phyloP scores from a whole-genome alignment of 192 early-diverging fungal genomes.

The Cladochytrium replicatum region DNA sequence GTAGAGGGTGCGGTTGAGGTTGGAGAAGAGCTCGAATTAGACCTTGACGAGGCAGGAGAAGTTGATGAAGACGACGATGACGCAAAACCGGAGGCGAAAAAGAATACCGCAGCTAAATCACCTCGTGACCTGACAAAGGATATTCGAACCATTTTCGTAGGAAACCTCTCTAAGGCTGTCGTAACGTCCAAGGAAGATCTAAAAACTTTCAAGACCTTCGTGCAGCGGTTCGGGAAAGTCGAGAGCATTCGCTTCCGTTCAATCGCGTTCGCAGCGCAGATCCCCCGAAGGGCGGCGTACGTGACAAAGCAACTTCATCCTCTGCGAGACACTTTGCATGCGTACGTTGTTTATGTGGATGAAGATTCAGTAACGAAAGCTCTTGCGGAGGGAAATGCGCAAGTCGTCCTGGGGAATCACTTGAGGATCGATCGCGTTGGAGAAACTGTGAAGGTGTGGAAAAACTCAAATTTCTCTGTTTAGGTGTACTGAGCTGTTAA shows the following conservation, averaged over 20 bases:
- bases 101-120: slow-evolving; percentile 22
- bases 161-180: slow-evolving; percentile 68
- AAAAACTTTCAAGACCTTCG: slow-evolving; percentile 59
- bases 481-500: background rate
- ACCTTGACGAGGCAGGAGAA: slow-evolving; percentile 31
- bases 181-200: slow-evolving; percentile 32
- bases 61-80: slow-evolving; percentile 19
- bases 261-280: slow-evolving; percentile 54
- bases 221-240: slow-evolving; percentile 58
- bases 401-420: slow-evolving; percentile 74
- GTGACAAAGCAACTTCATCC: slow-evolving; percentile 76
- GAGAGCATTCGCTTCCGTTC: slow-evolving; percentile 87
- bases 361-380: slow-evolving; percentile 53
- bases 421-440: slow-evolving; percentile 64
- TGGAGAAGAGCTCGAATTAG: slow-evolving; percentile 14
- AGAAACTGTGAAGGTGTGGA: background rate
- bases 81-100: slow-evolving; percentile 20
- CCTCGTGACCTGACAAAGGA: slow-evolving; percentile 3
- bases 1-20: slow-evolving; percentile 7
- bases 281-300: slow-evolving; percentile 75
- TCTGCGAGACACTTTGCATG: slow-evolving; percentile 73
- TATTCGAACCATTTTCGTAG: slow-evolving; percentile 81
- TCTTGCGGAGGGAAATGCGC: slow-evolving; percentile 59
- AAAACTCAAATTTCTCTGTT: background rate
- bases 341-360: slow-evolving; percentile 74